phyloP scores from a whole-genome alignment of 2,329 filamentous ascomycete genomes.

The Pseudocercospora ulei region DNA sequence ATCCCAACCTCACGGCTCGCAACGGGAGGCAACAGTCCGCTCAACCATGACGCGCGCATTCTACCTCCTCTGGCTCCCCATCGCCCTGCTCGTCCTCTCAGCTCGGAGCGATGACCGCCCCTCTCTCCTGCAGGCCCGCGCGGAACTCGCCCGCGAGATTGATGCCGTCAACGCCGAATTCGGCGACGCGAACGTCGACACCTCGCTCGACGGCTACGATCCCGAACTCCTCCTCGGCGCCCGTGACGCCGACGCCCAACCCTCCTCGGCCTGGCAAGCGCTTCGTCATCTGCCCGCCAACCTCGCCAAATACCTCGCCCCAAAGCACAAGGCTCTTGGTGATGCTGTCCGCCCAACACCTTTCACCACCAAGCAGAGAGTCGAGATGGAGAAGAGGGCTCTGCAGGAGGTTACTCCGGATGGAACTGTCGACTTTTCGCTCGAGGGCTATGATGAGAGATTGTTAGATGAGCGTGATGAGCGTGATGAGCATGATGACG shows the following conservation, averaged over 20 bases:
- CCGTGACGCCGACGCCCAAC: constrained; percentile 6
- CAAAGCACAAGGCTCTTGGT: too few species aligned
- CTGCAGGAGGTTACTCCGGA: too few species aligned
- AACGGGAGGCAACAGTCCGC: too few species aligned
- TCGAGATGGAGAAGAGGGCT: too few species aligned
- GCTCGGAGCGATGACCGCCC: constrained; percentile 4
- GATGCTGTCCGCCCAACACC: too few species aligned
- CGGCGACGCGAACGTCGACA: constrained; percentile 6
- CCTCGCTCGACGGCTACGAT: constrained; percentile 12
- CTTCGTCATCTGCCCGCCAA: not conserved
- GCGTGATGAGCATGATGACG: too few species aligned
- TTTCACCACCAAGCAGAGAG: too few species aligned
- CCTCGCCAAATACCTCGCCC: not conserved
- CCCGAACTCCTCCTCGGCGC: not conserved
- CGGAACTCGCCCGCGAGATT: constrained; percentile 4
- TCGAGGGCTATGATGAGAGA: too few species aligned
- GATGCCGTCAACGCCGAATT: constrained; percentile 3
- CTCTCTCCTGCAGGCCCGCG: constrained; percentile 2
- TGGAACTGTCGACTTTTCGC: too few species aligned
- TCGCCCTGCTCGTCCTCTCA: constrained; percentile 10
- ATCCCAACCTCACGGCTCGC: not conserved
- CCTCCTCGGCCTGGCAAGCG: not conserved
- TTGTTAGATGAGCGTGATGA: too few species aligned
- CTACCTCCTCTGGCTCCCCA: constrained; percentile 17
- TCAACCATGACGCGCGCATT: constrained; percentile 2